These are phyloP conservation scores for Kwoniella shandongensis DNA, from an alignment of 768 basidiomycete genomes.

Conservation along the genomic window DNA sequence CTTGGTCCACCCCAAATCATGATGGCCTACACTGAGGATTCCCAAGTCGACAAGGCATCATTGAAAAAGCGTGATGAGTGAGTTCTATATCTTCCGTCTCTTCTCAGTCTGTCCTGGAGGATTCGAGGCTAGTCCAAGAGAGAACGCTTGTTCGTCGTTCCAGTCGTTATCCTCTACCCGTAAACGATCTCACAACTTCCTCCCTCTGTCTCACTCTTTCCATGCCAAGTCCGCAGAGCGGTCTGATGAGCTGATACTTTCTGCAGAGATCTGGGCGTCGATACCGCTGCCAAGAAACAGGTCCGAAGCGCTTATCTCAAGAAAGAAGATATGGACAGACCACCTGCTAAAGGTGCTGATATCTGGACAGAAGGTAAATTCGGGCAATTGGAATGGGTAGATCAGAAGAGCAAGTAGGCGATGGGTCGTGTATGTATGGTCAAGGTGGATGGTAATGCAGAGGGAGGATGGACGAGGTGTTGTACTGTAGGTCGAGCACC, in stretches of 20 bases:
- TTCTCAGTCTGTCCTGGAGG: too few species aligned
- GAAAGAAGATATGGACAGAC: constrained; percentile 53
- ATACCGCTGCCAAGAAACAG: constrained; percentile 53
- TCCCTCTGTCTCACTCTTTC: too few species aligned
- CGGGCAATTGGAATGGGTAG: constrained; percentile 50
- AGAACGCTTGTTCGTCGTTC: too few species aligned
- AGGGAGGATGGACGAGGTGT: too few species aligned
- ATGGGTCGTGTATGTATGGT: too few species aligned
- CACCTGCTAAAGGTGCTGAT: constrained; percentile 51
- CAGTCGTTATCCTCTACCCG: too few species aligned
- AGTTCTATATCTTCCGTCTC: too few species aligned
- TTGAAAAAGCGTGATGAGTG: constrained; percentile 53
- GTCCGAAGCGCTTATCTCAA: constrained; percentile 55
- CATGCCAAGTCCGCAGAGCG: neutral
- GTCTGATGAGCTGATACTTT: neutral
- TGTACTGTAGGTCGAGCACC: too few species aligned
- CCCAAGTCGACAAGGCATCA: constrained; percentile 50
- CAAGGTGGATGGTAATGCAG: too few species aligned
- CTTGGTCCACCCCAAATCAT: constrained; percentile 59
- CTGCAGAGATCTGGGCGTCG: constrained; percentile 49
- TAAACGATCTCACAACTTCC: too few species aligned
- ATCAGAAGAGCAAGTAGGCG: neutral
- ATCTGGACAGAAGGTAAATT: constrained; percentile 55
- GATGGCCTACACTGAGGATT: constrained; percentile 57
- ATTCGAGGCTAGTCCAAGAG: too few species aligned